phyloP scores from a whole-genome alignment of 2,329 filamentous ascomycete species.

The Fusarium concolor region DNA sequence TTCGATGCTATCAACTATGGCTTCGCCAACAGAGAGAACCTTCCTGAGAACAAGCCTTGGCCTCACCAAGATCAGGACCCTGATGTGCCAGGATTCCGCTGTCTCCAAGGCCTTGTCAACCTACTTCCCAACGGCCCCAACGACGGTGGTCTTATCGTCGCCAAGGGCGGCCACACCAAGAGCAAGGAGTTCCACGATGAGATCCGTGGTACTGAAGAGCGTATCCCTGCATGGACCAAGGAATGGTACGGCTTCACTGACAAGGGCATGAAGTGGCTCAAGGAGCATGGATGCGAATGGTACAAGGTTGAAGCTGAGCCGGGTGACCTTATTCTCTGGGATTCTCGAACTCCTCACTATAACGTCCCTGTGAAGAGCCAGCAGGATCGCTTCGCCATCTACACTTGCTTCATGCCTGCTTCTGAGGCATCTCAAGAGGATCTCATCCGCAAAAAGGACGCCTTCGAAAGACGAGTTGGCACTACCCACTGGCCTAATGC shows the following conservation, averaged over 20 bases:
- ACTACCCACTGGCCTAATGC: conserved; percentile 59
- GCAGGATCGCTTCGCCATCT: conserved; percentile 53
- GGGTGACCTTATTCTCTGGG: conserved; percentile 57
- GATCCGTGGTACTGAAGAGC: conserved; percentile 49
- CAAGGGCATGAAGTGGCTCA: conserved; percentile 53
- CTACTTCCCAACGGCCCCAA: conserved; percentile 50
- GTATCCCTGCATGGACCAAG: conserved; percentile 53
- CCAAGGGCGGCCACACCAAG: conserved; percentile 29
- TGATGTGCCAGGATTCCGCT: conserved; percentile 57
- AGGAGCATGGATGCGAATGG: conserved; percentile 49
- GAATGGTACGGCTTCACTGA: conserved; percentile 51
- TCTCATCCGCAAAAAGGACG: conserved; percentile 55
- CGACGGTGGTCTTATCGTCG: conserved; percentile 53
- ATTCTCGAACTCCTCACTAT: conserved; percentile 55
- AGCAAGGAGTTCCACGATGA: conserved; percentile 52
- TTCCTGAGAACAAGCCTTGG: conserved; percentile 38
- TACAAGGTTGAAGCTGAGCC: conserved; percentile 56
- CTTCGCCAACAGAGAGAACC: conserved; percentile 55
- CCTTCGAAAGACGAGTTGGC: conserved; percentile 52
- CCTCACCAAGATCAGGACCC: conserved; percentile 43
- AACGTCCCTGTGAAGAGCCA: conserved; percentile 52
- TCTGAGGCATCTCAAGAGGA: conserved; percentile 49
- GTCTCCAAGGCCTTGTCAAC: conserved; percentile 64
- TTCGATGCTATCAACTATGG: conserved; percentile 56
- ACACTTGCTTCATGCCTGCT: conserved; percentile 46